These are phyloP conservation scores for Pittosporum tobira DNA, from an alignment of 129 eudicot species.

Conservation along the genomic window DNA sequence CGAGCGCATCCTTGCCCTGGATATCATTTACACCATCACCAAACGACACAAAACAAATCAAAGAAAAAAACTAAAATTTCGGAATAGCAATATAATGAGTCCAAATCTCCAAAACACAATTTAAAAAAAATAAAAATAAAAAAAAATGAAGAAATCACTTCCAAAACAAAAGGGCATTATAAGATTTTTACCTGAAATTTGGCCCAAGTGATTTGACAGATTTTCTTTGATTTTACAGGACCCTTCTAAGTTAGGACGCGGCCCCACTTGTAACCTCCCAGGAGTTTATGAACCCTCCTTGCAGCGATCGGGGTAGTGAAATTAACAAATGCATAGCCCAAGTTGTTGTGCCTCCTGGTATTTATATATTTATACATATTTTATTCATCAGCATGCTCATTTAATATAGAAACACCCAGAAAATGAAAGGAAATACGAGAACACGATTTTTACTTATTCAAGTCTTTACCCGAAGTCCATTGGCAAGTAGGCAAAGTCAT, in stretches of 20 bases:
- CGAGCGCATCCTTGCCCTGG: constrained; percentile 23
- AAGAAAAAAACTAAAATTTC: no score
- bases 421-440: neutral
- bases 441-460: no score
- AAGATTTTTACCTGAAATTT: constrained; percentile 18
- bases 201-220: constrained; percentile 18
- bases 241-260: neutral
- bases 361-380: neutral
- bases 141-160: no score
- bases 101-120: neutral
- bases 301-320: constrained; percentile 18
- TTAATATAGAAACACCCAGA: neutral
- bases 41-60: no score
- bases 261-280: constrained; percentile 19
- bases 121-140: neutral
- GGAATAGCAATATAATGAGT: no score
- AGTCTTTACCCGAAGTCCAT: constrained; percentile 23
- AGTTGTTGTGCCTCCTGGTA: constrained; percentile 13
- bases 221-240: neutral
- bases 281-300: neutral
- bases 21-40: neutral
- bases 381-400: no score
- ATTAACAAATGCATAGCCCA: constrained; percentile 36
- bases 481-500: constrained; percentile 33
- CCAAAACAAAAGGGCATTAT: no score